Percentiles rank a stretch among this genome's conserved stretches.
These are phyloP conservation scores for Roridomyces roridus DNA, from an alignment of 768 basidiomycete genomes.

Conservation along the genomic window DNA sequence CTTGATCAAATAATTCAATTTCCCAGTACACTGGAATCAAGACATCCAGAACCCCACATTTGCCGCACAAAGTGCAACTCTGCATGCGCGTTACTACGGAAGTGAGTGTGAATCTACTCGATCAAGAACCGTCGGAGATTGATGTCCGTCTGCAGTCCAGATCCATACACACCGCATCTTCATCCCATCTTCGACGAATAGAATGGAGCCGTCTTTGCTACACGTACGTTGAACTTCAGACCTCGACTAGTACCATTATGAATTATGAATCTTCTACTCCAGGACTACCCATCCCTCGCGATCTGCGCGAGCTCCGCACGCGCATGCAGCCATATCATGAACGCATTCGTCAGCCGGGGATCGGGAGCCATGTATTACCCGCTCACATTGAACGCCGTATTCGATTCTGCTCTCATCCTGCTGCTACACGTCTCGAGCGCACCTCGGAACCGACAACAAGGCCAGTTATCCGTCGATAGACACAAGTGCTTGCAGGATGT, in stretches of 20 bases:
- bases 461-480: not conserved
- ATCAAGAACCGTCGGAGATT: not conserved
- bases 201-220: not conserved
- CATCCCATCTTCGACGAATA: conserved; percentile 52
- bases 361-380: not conserved
- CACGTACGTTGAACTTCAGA: not conserved
- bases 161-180: conserved; percentile 75
- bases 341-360: conserved; percentile 33
- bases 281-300: conserved; percentile 58
- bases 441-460: no score
- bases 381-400: not conserved
- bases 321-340: conserved; percentile 64
- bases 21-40: not conserved
- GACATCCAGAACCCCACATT: no score
- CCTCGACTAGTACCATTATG: not conserved
- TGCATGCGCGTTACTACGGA: no score
- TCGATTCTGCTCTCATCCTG: conserved; percentile 1
- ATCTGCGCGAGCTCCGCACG: conserved; percentile 78
- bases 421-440: conserved; percentile 5
- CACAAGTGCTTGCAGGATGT: conserved; percentile 4
- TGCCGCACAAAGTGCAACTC: no score
- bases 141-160: conserved; percentile 31
- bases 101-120: no score
- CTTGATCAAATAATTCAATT: conserved; percentile 24
- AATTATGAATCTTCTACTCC: conserved; percentile 31